These are phyloP conservation scores for Cyamopsis tetragonoloba DNA, from an alignment of 306 rosid genomes.

Conservation along the genomic window DNA sequence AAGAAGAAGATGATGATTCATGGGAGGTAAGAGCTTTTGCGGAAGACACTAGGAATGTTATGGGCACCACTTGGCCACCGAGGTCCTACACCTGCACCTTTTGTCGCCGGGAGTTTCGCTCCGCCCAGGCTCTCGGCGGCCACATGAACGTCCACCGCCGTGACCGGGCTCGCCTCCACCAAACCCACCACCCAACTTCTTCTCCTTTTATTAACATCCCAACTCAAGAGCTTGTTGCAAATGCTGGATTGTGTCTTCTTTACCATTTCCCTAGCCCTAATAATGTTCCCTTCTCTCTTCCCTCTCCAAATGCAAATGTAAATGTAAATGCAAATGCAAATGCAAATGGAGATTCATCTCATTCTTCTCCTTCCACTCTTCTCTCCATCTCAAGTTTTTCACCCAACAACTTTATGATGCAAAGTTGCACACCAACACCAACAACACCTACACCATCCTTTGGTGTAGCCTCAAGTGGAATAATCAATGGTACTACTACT, in stretches of 20 bases:
- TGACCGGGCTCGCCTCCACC: slow-evolving; percentile 92
- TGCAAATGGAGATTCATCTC: too few relatives aligned
- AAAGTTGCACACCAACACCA: slow-evolving; percentile 19
- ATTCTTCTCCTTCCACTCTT: slow-evolving; percentile 59
- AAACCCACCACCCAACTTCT: background rate
- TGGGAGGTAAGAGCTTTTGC: slow-evolving; percentile 95
- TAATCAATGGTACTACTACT: background rate
- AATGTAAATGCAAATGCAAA: slow-evolving; percentile 13
- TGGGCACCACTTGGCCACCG: slow-evolving; percentile 96
- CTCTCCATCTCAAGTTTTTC: slow-evolving; percentile 53
- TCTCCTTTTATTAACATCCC: slow-evolving; percentile 48
- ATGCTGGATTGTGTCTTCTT: slow-evolving; percentile 58
- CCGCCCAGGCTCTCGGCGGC: slow-evolving; percentile 96
- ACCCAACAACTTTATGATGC: slow-evolving; percentile 26
- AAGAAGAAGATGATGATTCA: slow-evolving; percentile 63
- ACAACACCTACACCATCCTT: too few relatives aligned
- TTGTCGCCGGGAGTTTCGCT: slow-evolving; percentile 79
- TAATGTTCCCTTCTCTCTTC: background rate
- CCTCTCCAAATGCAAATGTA: slow-evolving; percentile 7
- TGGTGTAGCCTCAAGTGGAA: background rate
- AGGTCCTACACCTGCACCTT: slow-evolving; percentile 85
- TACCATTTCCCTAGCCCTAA: slow-evolving; percentile 75
- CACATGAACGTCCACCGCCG: slow-evolving; percentile 99
- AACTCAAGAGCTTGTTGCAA: slow-evolving; percentile 47
- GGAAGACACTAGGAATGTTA: slow-evolving; percentile 68